Evolutionary conservation across 2,329 filamentous ascomycete genomes (phyloP).

Genomic region (Pseudogymnoascus pannorum): DNA sequence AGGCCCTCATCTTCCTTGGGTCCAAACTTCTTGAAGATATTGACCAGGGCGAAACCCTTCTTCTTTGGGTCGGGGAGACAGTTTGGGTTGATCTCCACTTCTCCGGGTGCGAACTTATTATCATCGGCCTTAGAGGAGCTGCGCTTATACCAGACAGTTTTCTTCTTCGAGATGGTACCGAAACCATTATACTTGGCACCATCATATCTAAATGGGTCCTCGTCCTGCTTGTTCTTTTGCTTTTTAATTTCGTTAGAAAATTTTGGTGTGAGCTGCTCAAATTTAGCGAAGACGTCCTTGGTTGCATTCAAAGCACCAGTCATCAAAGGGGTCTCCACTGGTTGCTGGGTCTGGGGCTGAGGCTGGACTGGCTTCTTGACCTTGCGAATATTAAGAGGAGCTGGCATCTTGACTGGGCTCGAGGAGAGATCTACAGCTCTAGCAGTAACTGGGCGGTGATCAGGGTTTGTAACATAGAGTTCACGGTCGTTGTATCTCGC

Average conservation of each 20-base stretch:
- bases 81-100: background rate
- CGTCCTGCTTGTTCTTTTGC: conserved; percentile 16
- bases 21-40: conserved; percentile 23
- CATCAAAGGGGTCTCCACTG: conserved; percentile 13
- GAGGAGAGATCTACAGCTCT: conserved; percentile 17
- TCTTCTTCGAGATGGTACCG: conserved; percentile 25
- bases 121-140: conserved; percentile 23
- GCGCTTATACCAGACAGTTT: conserved; percentile 28
- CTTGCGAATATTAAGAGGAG: conserved; percentile 26
- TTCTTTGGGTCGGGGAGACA: conserved; percentile 18
- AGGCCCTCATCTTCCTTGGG: conserved; percentile 18
- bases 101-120: background rate
- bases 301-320: conserved; percentile 12
- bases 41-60: conserved; percentile 25
- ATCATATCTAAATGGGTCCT: conserved; percentile 18
- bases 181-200: conserved; percentile 11
- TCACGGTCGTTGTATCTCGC: conserved; percentile 12
- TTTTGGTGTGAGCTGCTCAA: background rate
- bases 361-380: conserved; percentile 21
- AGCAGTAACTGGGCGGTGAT: background rate
- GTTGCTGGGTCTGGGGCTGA: background rate
- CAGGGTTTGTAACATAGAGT: background rate
- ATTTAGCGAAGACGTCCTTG: background rate
- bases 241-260: background rate
- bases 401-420: conserved; percentile 26